These are phyloP conservation scores for Geotrichum aggregatum DNA, from an alignment of 1,139 yeast genomes.

Conservation along the genomic window DNA sequence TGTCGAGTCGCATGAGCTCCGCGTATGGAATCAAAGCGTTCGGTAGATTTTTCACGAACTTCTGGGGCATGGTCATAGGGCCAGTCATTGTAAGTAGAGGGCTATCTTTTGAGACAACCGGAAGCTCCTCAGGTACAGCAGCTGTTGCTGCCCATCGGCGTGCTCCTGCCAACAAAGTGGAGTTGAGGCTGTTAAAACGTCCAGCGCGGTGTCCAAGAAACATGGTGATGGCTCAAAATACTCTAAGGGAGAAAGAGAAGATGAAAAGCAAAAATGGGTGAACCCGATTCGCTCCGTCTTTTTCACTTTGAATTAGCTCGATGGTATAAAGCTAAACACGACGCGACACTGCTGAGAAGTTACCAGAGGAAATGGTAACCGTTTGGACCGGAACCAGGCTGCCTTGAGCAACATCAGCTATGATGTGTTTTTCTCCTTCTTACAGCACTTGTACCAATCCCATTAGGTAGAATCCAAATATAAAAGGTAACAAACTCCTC, in stretches of 20 bases:
- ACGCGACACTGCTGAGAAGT: neutral
- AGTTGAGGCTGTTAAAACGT: neutral
- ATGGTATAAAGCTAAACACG: neutral
- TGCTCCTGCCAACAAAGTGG: neutral
- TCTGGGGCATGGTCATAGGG: constrained; percentile 30
- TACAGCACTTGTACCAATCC: neutral
- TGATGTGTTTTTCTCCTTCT: neutral
- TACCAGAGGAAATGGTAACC: too few species aligned
- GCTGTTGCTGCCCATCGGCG: constrained; percentile 17
- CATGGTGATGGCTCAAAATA: neutral
- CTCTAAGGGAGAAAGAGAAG: too few species aligned
- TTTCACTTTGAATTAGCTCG: neutral
- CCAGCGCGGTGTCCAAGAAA: constrained; percentile 9
- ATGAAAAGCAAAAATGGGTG: too few species aligned
- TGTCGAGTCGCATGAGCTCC: constrained; percentile 83
- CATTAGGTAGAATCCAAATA: too few species aligned
- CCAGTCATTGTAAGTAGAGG: constrained; percentile 19
- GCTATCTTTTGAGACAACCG: constrained; percentile 17
- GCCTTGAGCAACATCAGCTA: neutral
- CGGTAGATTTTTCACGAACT: constrained; percentile 57
- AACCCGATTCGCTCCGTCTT: too few species aligned
- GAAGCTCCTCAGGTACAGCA: constrained; percentile 1
- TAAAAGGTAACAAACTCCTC: neutral
- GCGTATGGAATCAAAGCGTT: constrained; percentile 79
- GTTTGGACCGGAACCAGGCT: too few species aligned